phyloP scores from a whole-genome alignment of 805 yeast genomes.

The Kazachstania africana region DNA sequence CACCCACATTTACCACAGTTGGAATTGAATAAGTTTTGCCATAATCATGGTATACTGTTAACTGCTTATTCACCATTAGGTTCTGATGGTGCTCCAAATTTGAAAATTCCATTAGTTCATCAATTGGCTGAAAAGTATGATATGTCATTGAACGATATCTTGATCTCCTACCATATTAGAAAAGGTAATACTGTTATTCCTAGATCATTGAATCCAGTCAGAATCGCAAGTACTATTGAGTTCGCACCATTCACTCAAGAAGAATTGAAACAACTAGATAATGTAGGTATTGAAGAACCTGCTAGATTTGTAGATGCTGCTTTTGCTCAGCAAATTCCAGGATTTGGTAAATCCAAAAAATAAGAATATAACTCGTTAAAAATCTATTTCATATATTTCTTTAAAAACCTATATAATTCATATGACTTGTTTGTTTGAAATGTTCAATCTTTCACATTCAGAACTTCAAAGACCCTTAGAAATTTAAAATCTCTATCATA shows the following conservation, averaged over 20 bases:
- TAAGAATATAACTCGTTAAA: neutral
- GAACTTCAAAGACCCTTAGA: no score
- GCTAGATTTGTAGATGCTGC: slow-evolving; percentile 24
- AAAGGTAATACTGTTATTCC: slow-evolving; percentile 55
- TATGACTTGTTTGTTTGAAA: no score
- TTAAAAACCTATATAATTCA: no score
- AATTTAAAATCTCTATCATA: no score
- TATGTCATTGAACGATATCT: slow-evolving; percentile 43
- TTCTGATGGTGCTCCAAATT: slow-evolving; percentile 50
- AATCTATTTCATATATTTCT: no score
- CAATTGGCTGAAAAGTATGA: slow-evolving; percentile 46
- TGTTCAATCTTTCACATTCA: no score
- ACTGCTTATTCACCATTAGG: slow-evolving; percentile 59
- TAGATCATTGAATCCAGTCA: slow-evolving; percentile 55
- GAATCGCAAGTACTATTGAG: slow-evolving; percentile 37
- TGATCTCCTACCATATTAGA: slow-evolving; percentile 51
- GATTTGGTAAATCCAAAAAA: slow-evolving; percentile 13
- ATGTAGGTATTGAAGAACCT: slow-evolving; percentile 23
- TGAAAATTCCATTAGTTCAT: slow-evolving; percentile 37
- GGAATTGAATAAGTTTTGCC: slow-evolving; percentile 42
- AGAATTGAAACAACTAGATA: slow-evolving; percentile 30
- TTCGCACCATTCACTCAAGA: slow-evolving; percentile 30
- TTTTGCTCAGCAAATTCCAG: slow-evolving; percentile 20
- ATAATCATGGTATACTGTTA: slow-evolving; percentile 38
- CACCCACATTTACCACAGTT: slow-evolving; percentile 65